Evolutionary conservation across 2,329 filamentous ascomycete species (phyloP).

Genomic region (Botrytis fragariae): DNA sequence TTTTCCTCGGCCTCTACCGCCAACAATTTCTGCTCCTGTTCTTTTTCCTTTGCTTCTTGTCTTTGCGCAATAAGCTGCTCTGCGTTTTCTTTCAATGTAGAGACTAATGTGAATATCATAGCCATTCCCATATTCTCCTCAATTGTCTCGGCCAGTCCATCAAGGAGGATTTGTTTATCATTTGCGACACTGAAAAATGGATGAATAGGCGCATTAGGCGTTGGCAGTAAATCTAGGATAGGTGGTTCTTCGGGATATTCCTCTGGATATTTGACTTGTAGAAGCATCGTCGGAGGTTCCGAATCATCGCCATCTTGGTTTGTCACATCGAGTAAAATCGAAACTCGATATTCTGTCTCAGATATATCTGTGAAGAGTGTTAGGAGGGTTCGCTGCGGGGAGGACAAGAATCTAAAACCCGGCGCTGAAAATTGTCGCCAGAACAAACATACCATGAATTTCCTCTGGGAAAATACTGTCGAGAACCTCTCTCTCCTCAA

Average conservation of each 20-base stretch:
- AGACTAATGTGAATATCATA: slow-evolving; percentile 92
- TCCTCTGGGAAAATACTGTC: slow-evolving; percentile 98
- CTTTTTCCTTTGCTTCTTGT: slow-evolving; percentile 60
- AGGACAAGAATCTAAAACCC: not conserved
- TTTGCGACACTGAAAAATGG: slow-evolving; percentile 74
- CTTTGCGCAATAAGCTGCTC: slow-evolving; percentile 79
- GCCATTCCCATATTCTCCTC: slow-evolving; percentile 95
- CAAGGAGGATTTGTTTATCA: slow-evolving; percentile 73
- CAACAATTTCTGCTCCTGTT: slow-evolving; percentile 52
- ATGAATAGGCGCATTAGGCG: slow-evolving; percentile 67
- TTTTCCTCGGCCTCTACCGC: slow-evolving; percentile 87
- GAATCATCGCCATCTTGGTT: slow-evolving; percentile 60
- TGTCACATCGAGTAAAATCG: slow-evolving; percentile 76
- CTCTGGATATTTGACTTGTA: slow-evolving; percentile 86
- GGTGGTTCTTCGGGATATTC: slow-evolving; percentile 88
- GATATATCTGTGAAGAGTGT: slow-evolving; percentile 66
- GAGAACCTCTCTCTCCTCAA: slow-evolving; percentile 95
- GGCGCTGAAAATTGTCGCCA: not conserved
- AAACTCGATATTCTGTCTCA: slow-evolving; percentile 83
- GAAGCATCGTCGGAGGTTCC: slow-evolving; percentile 69
- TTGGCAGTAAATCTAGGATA: slow-evolving; percentile 72
- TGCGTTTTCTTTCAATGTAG: slow-evolving; percentile 83
- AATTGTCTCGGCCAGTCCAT: slow-evolving; percentile 69
- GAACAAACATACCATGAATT: slow-evolving; percentile 68
- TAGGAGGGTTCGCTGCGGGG: slow-evolving; percentile 8